phyloP scores from a whole-genome alignment of 257 asterid species.

The Osmanthus fragrans region DNA sequence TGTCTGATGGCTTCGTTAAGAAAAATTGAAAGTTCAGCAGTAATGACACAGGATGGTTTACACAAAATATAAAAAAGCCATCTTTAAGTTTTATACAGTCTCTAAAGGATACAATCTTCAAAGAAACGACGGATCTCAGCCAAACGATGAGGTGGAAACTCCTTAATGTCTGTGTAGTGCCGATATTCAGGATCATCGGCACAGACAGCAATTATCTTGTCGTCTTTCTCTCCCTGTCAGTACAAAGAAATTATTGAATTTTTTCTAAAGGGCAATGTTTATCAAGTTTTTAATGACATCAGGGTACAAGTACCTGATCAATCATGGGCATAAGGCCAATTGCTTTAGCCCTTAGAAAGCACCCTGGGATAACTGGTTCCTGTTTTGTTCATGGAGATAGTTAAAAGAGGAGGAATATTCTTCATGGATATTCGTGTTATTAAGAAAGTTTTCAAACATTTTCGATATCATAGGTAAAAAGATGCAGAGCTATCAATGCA shows the following conservation, averaged over 20 bases:
- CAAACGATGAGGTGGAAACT: slow-evolving; percentile 93
- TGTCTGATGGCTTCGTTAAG: slow-evolving; percentile 55
- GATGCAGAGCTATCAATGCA: background rate
- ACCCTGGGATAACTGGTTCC: slow-evolving; percentile 96
- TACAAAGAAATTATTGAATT: slow-evolving; percentile 2
- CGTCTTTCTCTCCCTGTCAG: slow-evolving; percentile 85
- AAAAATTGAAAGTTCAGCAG: slow-evolving; percentile 5
- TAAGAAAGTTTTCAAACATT: background rate
- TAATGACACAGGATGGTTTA: background rate
- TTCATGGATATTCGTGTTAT: background rate
- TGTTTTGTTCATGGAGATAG: slow-evolving; percentile 27
- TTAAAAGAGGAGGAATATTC: background rate
- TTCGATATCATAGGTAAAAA: background rate
- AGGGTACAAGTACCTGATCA: slow-evolving; percentile 63
- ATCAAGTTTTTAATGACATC: background rate
- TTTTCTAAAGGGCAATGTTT: background rate
- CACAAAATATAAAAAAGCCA: background rate
- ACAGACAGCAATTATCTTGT: slow-evolving; percentile 96
- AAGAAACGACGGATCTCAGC: slow-evolving; percentile 95
- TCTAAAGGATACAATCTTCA: slow-evolving; percentile 85
- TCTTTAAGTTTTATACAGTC: slow-evolving; percentile 4
- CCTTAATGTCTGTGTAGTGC: slow-evolving; percentile 77
- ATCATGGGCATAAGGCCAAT: slow-evolving; percentile 99
- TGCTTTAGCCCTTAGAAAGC: slow-evolving; percentile 97
- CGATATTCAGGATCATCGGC: slow-evolving; percentile 95